Evolutionary conservation across 2,329 filamentous ascomycete species (phyloP).

Genomic region (Mycosphaerella arachidis): DNA sequence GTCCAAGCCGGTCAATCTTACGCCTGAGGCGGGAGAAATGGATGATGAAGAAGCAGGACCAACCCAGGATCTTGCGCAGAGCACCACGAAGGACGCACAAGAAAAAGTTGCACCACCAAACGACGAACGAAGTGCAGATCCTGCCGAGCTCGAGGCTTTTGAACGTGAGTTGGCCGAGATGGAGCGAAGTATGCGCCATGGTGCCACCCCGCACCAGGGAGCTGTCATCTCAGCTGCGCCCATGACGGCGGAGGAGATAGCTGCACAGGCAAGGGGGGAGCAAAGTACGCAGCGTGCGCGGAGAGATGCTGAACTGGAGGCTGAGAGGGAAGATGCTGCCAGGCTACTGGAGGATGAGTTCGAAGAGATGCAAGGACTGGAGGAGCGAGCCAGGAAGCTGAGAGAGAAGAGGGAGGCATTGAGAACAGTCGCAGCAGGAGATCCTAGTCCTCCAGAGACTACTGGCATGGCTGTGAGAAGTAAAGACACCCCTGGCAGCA

Average conservation of each 20-base stretch:
- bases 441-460: not conserved
- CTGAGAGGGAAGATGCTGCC: constrained; percentile 46
- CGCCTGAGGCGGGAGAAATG: constrained; percentile 6
- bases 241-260: constrained; percentile 44
- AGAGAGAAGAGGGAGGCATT: constrained; percentile 45
- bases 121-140: constrained; percentile 19
- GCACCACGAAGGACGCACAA: not conserved
- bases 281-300: constrained; percentile 40
- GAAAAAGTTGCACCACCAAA: not conserved
- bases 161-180: constrained; percentile 67
- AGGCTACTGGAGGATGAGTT: constrained; percentile 45
- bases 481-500: not conserved
- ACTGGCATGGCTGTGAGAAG: not conserved
- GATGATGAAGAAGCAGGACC: constrained; percentile 27
- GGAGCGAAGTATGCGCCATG: constrained; percentile 18
- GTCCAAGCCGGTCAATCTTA: constrained; percentile 12
- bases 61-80: not conserved
- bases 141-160: constrained; percentile 61
- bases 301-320: constrained; percentile 44
- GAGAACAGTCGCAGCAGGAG: constrained; percentile 10
- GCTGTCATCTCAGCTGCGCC: constrained; percentile 45
- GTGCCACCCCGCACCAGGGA: constrained; percentile 26
- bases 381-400: constrained; percentile 42
- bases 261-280: constrained; percentile 43
- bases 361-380: constrained; percentile 48